These are phyloP conservation scores for Medicago ruthenica DNA, from an alignment of 306 rosid species.

Conservation along the genomic window DNA sequence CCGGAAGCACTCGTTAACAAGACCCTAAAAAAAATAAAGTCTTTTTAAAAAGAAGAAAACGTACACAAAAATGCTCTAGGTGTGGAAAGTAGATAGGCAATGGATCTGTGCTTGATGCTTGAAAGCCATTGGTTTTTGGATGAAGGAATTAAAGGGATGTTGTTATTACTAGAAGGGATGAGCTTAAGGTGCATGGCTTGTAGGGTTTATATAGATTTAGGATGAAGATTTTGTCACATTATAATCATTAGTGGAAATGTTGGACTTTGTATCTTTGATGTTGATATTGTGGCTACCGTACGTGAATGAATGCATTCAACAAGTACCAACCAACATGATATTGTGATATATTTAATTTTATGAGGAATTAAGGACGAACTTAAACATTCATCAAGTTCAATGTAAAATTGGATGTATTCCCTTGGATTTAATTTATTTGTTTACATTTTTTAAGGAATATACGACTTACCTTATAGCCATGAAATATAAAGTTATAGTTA, in stretches of 20 bases:
- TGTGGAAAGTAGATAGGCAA: no score
- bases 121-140: slow-evolving; percentile 17
- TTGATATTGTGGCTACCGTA: slow-evolving; percentile 34
- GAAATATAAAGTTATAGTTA: not conserved
- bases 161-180: slow-evolving; percentile 17
- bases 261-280: not conserved
- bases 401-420: not conserved
- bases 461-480: not conserved
- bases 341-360: slow-evolving; percentile 6
- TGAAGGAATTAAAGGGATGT: not conserved
- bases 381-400: slow-evolving; percentile 2
- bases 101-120: no score
- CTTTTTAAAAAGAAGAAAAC: no score
- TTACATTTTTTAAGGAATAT: not conserved
- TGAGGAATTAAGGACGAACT: slow-evolving; percentile 7
- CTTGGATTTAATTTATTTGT: slow-evolving; percentile 6
- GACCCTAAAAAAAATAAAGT: no score
- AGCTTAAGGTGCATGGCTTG: slow-evolving; percentile 17
- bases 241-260: slow-evolving; percentile 5
- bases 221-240: slow-evolving; percentile 9
- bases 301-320: slow-evolving; percentile 33
- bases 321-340: not conserved
- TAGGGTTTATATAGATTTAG: slow-evolving; percentile 41
- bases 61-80: no score
- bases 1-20: no score